Base-by-base conservation (phyloP, 169 alveolate species). In the Eimeria nieschulzi region DNA sequence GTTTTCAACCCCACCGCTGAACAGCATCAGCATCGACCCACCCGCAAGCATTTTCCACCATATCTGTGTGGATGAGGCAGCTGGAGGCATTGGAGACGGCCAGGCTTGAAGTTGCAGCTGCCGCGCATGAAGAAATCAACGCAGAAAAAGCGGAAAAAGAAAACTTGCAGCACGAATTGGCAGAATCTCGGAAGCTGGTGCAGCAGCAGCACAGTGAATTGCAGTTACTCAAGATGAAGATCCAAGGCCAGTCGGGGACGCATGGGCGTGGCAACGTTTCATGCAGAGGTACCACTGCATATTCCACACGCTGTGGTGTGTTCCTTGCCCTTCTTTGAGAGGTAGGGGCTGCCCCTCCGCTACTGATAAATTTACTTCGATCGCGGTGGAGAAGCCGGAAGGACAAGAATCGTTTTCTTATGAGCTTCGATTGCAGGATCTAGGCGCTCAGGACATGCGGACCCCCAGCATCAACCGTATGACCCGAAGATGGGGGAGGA, bases 11-110 rank as follows among this genome's bases (percentile, higher is more conserved):
- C 5, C 21, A 46, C 68, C 15, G 7, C 9, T 15, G 19, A 33
- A 13, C 9, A 39, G 26, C 6, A 39, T 33, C 26, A 23, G 21
- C 54, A 15, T 2, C 15, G 23, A 2, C 7, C n/a, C n/a, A 59
- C 7, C 46, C 21, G 7, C 76, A 10, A 46, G 19, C 9, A n/a
- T 39, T 9, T 23, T n/a, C 33, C 0, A 7, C 64, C 9, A 13
- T 15, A 9, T 15, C 0, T 55, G 7, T 55, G 72, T 9, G 23
- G 70, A 10, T 56, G 70, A 9, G 7, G 72, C 87, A 79, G 87
- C 87, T 79, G 13, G 87, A 79, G 72, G 87, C 72, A n/a, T 54
- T 56, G 87, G 72, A 79, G 17, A 71, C 87, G 59, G 55, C 87
- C 53, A 53, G 72, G 26, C 0, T 79, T 19, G 72, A 79, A 71